Evolutionary conservation across 2,329 filamentous ascomycete genomes (phyloP).

Genomic region (Chrysosphaeria jannelii): DNA sequence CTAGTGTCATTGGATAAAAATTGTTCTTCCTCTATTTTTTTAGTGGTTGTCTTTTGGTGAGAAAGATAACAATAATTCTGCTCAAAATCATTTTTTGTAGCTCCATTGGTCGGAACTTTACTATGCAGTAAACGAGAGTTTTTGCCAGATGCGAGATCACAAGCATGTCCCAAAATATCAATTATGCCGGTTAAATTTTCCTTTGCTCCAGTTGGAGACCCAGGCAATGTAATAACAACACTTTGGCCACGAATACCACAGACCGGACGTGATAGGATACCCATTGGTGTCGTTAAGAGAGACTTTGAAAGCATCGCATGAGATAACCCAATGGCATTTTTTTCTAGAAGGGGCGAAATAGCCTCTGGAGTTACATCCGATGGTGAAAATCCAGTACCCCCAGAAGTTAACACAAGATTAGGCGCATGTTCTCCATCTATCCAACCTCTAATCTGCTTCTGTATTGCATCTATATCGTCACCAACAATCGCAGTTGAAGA

Average conservation of each 20-base stretch:
- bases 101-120: too few relatives aligned
- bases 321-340: constrained; percentile 68
- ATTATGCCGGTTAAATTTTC: constrained; percentile 78
- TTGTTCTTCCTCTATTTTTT: too few relatives aligned
- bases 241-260: constrained; percentile 62
- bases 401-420: constrained; percentile 66
- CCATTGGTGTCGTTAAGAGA: constrained; percentile 74
- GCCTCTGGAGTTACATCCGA: constrained; percentile 80
- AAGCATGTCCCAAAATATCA: constrained; percentile 86
- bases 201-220: constrained; percentile 79
- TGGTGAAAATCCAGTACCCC: constrained; percentile 73
- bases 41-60: too few relatives aligned
- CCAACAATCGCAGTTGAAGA: constrained; percentile 43
- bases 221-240: constrained; percentile 66
- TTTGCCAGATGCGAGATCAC: constrained; percentile 54
- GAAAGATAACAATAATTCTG: too few relatives aligned
- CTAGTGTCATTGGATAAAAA: constrained; percentile 28
- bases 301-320: constrained; percentile 82
- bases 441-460: constrained; percentile 41
- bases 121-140: constrained; percentile 61
- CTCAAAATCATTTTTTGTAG: too few relatives aligned
- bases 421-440: constrained; percentile 22
- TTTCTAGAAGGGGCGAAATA: constrained; percentile 48
- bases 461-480: constrained; percentile 47
- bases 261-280: constrained; percentile 83